Percentiles rank a stretch among this genome's conserved stretches.
Conservation (phyloP, 345 rosid genomes). For the Boechera divaricarpa region DNA sequence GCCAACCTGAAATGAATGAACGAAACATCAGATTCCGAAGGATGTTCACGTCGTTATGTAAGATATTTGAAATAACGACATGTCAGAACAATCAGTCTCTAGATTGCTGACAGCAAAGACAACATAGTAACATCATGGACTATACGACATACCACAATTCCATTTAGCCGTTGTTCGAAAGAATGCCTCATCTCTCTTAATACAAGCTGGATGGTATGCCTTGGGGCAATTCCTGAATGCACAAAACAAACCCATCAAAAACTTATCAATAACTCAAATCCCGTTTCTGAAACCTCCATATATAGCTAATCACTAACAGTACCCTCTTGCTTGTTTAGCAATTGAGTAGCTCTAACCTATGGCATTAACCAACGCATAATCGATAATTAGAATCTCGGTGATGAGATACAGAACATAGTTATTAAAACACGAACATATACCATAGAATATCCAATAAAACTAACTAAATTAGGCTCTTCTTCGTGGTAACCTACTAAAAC, state of each 20-base stretch:
- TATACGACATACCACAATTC: conserved; percentile 83
- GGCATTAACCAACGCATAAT: conserved; percentile 9
- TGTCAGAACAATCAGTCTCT: conserved; percentile 8
- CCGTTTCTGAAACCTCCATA: conserved; percentile 1
- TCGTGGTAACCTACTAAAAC: neutral
- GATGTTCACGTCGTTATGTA: neutral
- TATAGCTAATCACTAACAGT: neutral
- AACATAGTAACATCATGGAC: conserved; percentile 19
- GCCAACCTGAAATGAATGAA: conserved; percentile 77
- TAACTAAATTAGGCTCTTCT: conserved; percentile 18
- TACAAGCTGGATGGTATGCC: conserved; percentile 97
- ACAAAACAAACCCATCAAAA: conserved; percentile 36
- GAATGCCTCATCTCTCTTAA: conserved; percentile 87
- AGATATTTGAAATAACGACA: conserved; percentile 17
- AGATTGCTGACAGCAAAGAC: conserved; percentile 19
- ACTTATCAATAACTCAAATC: conserved; percentile 9
- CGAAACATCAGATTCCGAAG: conserved; percentile 14
- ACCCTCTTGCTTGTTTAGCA: conserved; percentile 15
- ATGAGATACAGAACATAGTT: conserved; percentile 9
- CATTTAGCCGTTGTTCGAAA: conserved; percentile 87
- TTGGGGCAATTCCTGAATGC: conserved; percentile 88
- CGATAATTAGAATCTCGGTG: neutral
- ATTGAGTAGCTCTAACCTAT: conserved; percentile 27
- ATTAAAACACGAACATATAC: conserved; percentile 1
- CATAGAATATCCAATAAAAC: conserved; percentile 17